Base-by-base conservation (phyloP, 2,329 filamentous ascomycete genomes). In the Fusarium dimerum region DNA sequence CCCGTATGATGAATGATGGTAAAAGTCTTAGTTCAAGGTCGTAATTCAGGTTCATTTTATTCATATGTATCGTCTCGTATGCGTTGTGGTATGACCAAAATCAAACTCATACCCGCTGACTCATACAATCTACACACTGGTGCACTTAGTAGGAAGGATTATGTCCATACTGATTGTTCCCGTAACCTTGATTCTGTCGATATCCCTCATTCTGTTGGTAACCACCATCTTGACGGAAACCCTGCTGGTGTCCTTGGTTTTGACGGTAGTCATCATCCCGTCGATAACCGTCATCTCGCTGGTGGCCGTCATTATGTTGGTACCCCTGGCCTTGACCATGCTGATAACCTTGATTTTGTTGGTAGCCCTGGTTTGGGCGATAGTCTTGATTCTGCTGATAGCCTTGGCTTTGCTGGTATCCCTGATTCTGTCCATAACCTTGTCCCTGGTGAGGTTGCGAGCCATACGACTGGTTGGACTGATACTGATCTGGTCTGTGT, bases 341-440 rank as follows among this genome's bases (percentile, higher is more conserved):
- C 2, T 52, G 51, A 5, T 60, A 59, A 34, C 58, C 51, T 10
- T 60, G 57, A 3, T 38, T 2, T 10, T 13, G 26, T 46, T 20
- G 51, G 29, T 55, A 55, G 16, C 13, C 45, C 8, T 66, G 61
- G 7, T 64, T 56, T 3, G 64, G 57, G 2, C 64, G 59, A 38
- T 69, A 62, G 15, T 54, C 51, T 40, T 62, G 58, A 7, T 50
- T 43, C 2, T 56, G 46, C 26, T 64, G 60, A 3, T 59, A 45
- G 40, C 62, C 57, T 18, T 46, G 47, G n/a, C 54, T 48, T 11
- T 60, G 51, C 7, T 65, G 49, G 20, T 64, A 56, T 43, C 44
- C 47, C 9, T 60, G 48, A 17, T 58, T 46, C 42, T 56, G 49
- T 18, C 50, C 42, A 12, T 32, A 32, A 8, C 45, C 45, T 30